These are phyloP conservation scores for Apiotrichum gamsii DNA, from an alignment of 1,284 basidiomycete species.

Conservation along the genomic window DNA sequence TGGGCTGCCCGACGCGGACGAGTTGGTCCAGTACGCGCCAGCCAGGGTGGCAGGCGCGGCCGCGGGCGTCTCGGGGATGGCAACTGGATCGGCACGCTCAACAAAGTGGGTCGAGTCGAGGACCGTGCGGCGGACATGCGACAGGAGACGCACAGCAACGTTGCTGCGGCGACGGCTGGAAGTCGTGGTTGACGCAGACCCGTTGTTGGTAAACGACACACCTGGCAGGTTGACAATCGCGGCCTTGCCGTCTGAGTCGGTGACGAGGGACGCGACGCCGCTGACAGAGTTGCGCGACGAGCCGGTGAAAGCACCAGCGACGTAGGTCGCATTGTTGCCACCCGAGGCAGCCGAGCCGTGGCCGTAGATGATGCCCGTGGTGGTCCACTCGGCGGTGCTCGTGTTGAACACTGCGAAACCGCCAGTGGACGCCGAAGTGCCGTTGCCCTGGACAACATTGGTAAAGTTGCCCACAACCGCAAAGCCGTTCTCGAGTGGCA, in stretches of 20 bases:
- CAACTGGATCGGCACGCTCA: constrained; percentile 52
- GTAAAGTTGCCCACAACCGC: constrained; percentile 73
- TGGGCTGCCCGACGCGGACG: constrained; percentile 55
- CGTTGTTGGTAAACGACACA: constrained; percentile 29
- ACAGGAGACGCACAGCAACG: too few relatives aligned
- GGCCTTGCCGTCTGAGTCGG: constrained; percentile 30
- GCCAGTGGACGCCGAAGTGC: constrained; percentile 50
- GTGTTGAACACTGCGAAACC: constrained; percentile 77
- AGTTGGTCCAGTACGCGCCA: constrained; percentile 85
- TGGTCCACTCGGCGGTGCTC: constrained; percentile 60
- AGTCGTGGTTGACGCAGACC: constrained; percentile 11
- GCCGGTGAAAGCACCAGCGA: constrained; percentile 49
- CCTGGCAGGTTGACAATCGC: constrained; percentile 27
- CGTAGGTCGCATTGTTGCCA: constrained; percentile 45
- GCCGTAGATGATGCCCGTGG: constrained; percentile 66
- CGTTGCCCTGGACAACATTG: constrained; percentile 49
- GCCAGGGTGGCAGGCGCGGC: constrained; percentile 74
- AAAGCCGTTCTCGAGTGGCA: constrained; percentile 54
- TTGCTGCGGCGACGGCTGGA: constrained; percentile 1
- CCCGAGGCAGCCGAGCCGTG: constrained; percentile 61
- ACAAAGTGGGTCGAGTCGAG: constrained; percentile 22
- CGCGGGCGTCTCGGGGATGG: constrained; percentile 51
- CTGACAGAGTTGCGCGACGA: constrained; percentile 43
- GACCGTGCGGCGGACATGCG: constrained; percentile 26
- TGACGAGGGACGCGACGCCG: constrained; percentile 48